Base-by-base conservation (phyloP, 441 rosid genomes). In the Pelargonium citronellum region DNA sequence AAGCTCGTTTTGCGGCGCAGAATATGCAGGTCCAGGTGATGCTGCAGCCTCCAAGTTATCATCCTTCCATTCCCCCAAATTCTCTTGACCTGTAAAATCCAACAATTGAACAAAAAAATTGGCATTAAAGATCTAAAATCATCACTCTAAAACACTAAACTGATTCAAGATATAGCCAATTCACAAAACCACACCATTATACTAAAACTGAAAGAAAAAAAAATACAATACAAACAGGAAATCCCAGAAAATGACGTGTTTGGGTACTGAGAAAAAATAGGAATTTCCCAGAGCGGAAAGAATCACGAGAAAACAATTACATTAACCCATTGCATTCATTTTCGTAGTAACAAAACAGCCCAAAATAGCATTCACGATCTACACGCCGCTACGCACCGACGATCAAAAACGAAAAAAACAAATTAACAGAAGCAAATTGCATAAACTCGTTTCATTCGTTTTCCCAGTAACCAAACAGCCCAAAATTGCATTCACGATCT, bases 51-150 rank as follows among this genome's bases (percentile, higher is more conserved):
- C 78, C 17, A 84, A 71, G 58, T 77, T 62, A 68, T 77, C 97
- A 78, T 81, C 81, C 77, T 81, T 84, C 87, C 87, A 81, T 39
- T 81, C 75, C 77, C 86, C 91, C 71, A 90, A 82, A 79, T 83
- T 79, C 67, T 78, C 81, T 34, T 79, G 83, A n/a, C 89, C 96
- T 91, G 80, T 65, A 72, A 66, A 43, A 3, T 30, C 44, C 67
- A 60, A 37, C 73, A 49, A 67, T 68, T 17, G 8, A 71, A 16
- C 57, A 22, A 20, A 41, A 41, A 69, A 8, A 13, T 73, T 11
- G 44, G 69, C 11, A 62, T 68, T n/a, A 22, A 27, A 63, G 58
- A 53, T 3, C 6, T 0, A 58, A 12, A 6, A 19, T 17, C 22
- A n/a, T 43, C 16, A 6, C 17, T 24, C 41, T 30, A 39, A 20